Base-by-base conservation (phyloP, 257 asterid genomes). In the Solanum gandarillasii region DNA sequence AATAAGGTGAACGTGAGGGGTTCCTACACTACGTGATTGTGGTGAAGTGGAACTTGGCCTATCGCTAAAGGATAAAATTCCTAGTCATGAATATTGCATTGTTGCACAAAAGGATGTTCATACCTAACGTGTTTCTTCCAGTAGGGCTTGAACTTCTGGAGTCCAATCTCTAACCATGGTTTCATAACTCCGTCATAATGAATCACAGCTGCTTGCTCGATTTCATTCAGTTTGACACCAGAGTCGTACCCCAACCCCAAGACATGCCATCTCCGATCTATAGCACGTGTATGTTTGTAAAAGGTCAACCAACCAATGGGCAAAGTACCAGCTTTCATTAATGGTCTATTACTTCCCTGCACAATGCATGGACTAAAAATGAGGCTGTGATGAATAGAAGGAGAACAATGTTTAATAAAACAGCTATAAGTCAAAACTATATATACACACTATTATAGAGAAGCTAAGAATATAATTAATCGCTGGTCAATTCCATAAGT, bases 91-190 rank as follows among this genome's bases (percentile, higher is more conserved):
- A 93, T 93, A 88, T 94, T 94, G 93, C 96, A 94, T 89, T 93
- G 95, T 60, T 93, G 89, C 83, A 94, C 71, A 89, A 83, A 94
- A 11, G 89, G 85, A 38, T 92, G 90, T 87, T 92, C 94, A 72
- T 94, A 94, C 38, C 91, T 90, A 31, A 93, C 92, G 21, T 25
- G 92, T 85, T 90, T 92, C 60, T 91, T 79, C 96, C 96, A 94
- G 48, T 91, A 90, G 67, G 83, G 91, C 43, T 92, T 87, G 88
- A 92, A 94, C 89, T 93, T 94, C 70, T 92, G 94, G 34, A 94
- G 86, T 89, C 90, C 93, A 13, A 94, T 92, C 91, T 94, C 96
- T 23, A 94, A 93, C 96, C 96, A 94, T 13, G 96, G 96, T 85
- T 94, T 93, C 91, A 94, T 90, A 93, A 92, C 91, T 62, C 96